Base-by-base conservation (phyloP, 345 rosid genomes). In the Abelmoschus esculentus region DNA sequence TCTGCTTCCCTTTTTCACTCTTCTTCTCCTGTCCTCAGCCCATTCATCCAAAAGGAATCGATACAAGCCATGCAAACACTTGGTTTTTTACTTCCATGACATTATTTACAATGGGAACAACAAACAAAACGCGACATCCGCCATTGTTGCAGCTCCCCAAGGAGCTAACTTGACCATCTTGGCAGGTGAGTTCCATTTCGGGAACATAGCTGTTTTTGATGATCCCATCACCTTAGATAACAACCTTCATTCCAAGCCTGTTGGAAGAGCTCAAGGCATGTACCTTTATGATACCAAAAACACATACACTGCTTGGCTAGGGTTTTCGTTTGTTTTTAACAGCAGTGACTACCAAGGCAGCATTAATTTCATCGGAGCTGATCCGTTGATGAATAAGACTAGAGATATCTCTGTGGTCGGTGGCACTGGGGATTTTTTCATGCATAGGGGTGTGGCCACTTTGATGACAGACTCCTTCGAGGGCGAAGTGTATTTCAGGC, bases 201-300 rank as follows among this genome's bases (percentile, higher is more conserved):
- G 89, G 5, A 70, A 83, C 69, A 61, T 85, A 12, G 84, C 61
- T 0, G 84, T 78, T 7, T 85, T 87, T 6, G 81, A 87, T 55
- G 85, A 85, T 28, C 89, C 88, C 6, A 77, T 85, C 5, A 83
- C 88, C 7, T 53, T 82, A 0, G 92, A 87, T 73, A 79, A 74
- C 76, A 79, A 79, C 54, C 78, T 85, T 10, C 81, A 76, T 50
- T 85, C 87, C 0, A 17, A 67, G 7, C 82, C 80, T 0, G 74
- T 83, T 1, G 86, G 86, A 0, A 79, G 78, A 47, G 86, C 87
- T 1, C 86, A 85, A 29, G 91, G 91, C 40, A 22, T 80, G 73
- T 85, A 80, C 59, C 0, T 83, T 1, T 85, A 83, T 26, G 81
- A 85, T 26, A 75, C 65, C 60, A 87, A 78, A 42, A 69, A 78